Evolutionary conservation across 2,329 filamentous ascomycete species (phyloP).

Genomic region (Venturiaceae sp.): DNA sequence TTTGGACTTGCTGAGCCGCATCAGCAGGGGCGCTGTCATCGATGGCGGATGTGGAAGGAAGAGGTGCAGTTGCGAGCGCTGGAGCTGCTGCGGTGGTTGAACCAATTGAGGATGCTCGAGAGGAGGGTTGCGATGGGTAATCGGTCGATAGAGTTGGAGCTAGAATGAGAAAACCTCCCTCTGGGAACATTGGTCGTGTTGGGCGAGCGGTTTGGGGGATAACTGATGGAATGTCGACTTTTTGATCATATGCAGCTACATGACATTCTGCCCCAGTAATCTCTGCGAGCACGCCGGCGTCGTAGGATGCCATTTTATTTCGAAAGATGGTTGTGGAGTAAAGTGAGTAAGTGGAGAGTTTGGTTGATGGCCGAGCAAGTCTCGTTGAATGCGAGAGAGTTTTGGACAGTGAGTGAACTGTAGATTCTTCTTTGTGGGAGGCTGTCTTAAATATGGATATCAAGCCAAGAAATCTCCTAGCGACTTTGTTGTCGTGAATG

Average conservation of each 20-base stretch:
- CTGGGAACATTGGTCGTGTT: neutral
- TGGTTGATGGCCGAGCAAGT: neutral
- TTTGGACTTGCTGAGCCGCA: neutral
- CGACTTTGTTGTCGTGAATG: neutral
- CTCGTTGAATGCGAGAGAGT: neutral
- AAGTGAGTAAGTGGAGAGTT: neutral
- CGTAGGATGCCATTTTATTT: neutral
- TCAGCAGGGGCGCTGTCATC: neutral
- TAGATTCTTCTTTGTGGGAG: neutral
- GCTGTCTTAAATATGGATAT: neutral
- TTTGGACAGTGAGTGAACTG: neutral
- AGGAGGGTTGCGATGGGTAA: conserved; percentile 4
- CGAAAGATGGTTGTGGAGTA: neutral
- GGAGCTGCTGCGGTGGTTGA: conserved; percentile 4
- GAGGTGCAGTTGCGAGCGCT: conserved; percentile 4
- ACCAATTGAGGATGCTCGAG: neutral
- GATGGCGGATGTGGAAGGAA: conserved; percentile 2
- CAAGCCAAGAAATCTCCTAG: neutral
- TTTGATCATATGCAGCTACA: neutral
- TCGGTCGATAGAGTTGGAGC: conserved; percentile 9
- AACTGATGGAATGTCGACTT: neutral
- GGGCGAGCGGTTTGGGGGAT: neutral
- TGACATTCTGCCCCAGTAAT: neutral
- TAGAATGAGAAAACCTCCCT: conserved; percentile 12
- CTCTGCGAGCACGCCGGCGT: neutral